Conservation (phyloP, 2,329 filamentous ascomycete genomes). For the Penicillium psychrosexuale region DNA sequence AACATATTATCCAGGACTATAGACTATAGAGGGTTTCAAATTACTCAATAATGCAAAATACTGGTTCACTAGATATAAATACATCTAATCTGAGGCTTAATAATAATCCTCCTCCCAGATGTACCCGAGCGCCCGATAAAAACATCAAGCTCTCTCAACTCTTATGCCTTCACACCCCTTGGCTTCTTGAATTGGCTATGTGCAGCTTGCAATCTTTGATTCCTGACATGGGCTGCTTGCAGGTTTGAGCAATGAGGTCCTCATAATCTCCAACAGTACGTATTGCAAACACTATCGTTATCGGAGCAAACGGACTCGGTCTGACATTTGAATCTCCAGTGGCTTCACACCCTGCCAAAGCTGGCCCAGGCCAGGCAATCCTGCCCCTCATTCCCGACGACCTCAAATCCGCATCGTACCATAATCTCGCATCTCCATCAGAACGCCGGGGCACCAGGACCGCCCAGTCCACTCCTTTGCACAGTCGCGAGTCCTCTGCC, state of each 20-base stretch:
- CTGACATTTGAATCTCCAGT: constrained; percentile 23
- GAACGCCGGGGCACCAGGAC: constrained; percentile 40
- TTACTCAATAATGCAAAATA: background rate
- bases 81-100: constrained; percentile 5
- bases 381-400: constrained; percentile 45
- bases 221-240: background rate
- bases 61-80: background rate
- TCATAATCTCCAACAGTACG: constrained; percentile 5
- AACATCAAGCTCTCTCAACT: constrained; percentile 7
- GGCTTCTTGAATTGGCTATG: constrained; percentile 2
- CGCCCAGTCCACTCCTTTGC: constrained; percentile 38
- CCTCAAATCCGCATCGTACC: constrained; percentile 36
- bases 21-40: background rate
- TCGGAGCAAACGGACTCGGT: constrained; percentile 6
- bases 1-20: background rate
- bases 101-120: constrained; percentile 1
- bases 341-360: constrained; percentile 39
- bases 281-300: background rate
- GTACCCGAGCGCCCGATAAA: constrained; percentile 13
- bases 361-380: constrained; percentile 38
- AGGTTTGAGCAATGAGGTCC: constrained; percentile 2
- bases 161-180: background rate
- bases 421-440: constrained; percentile 36
- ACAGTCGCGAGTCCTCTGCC: constrained; percentile 45
- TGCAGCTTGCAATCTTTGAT: background rate